Evolutionary conservation across 2,329 filamentous ascomycete species (phyloP), one percentile per base, ranked within the genome.

Genomic region (Aureobasidium melanogenum): DNA sequence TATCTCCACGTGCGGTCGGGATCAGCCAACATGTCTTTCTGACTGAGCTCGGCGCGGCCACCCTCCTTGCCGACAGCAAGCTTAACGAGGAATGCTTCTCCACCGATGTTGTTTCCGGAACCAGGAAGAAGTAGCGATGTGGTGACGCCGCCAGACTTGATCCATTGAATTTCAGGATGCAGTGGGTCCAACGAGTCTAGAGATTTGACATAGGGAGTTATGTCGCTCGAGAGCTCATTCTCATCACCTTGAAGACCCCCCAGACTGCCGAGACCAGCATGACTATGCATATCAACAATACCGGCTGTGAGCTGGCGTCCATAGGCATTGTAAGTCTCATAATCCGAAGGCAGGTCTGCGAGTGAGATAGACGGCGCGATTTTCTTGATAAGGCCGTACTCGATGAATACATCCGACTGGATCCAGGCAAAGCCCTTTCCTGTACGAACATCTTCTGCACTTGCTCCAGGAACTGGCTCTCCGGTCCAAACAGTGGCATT

Each of bases 91-190:
- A 79, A 88, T 0, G 86, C 87, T 69, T 89, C 86, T 63, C 87
- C 87, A 26, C 84, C 87, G 43, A 89, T 88, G 69, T 88, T 88
- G 71, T 88, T 89, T n/a, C 81, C 84, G 0, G 83, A 86, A 1
- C 87, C 86, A 1, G 87, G 86, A 0, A 89, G 76, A 4, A 88
- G 75, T 1, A 89, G 76, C 26, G 82, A 85, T 0, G 85, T 87
- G 0, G 86, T 89, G 0, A 89, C 85, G n/a, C 86, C 86, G 8
- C 86, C 86, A 0, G 84, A 87, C 67, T 88, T 88, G 76, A 89
- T 88, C 64, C 85, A 82, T 64, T 85, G 79, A 12, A 88, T 80
- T 66, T 88, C 85, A 15, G 79, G 80, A 67, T 88, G 86, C 14
- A 83, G 75, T 0, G 85, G 82, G 66, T 86, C 80, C 38, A 89